Percentiles rank a stretch among this genome's conserved stretches.
Conservation (phyloP, 768 basidiomycete genomes). For the Suillus occidentalis region DNA sequence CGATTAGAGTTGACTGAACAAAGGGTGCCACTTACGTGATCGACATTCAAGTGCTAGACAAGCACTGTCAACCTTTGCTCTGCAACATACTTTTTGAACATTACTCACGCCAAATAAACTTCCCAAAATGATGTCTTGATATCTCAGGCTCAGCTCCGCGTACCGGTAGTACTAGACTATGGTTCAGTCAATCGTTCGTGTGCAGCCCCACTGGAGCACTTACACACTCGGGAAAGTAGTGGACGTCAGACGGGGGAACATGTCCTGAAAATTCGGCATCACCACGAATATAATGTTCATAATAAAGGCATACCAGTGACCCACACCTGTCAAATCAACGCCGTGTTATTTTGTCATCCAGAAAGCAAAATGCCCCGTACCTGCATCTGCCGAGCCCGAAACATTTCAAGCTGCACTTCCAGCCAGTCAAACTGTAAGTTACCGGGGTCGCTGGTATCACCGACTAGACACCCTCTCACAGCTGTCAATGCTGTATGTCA, state of each 20-base stretch:
- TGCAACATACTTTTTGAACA: constrained; percentile 20
- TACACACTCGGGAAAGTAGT: constrained; percentile 87
- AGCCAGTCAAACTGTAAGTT: constrained; percentile 90
- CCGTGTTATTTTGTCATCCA: background rate
- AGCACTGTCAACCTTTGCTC: constrained; percentile 24
- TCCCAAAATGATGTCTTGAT: constrained; percentile 85
- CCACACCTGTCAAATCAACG: constrained; percentile 40
- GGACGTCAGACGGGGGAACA: constrained; percentile 78
- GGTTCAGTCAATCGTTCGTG: background rate
- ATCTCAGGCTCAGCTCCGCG: constrained; percentile 73
- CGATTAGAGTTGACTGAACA: background rate
- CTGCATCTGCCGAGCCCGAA: constrained; percentile 71
- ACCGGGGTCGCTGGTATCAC: constrained; percentile 75
- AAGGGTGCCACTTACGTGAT: constrained; percentile 54
- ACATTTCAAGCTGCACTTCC: constrained; percentile 74
- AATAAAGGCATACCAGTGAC: constrained; percentile 38
- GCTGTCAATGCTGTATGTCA: constrained; percentile 42
- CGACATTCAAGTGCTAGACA: constrained; percentile 77
- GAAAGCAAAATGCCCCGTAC: constrained; percentile 36
- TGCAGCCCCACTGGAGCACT: constrained; percentile 29
- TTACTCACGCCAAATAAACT: constrained; percentile 76
- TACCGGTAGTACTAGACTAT: constrained; percentile 58
- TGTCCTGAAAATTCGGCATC: constrained; percentile 53
- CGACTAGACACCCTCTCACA: constrained; percentile 70
- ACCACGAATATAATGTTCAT: constrained; percentile 27